Conservation (phyloP, 257 asterid species). For the Lycium barbarum region DNA sequence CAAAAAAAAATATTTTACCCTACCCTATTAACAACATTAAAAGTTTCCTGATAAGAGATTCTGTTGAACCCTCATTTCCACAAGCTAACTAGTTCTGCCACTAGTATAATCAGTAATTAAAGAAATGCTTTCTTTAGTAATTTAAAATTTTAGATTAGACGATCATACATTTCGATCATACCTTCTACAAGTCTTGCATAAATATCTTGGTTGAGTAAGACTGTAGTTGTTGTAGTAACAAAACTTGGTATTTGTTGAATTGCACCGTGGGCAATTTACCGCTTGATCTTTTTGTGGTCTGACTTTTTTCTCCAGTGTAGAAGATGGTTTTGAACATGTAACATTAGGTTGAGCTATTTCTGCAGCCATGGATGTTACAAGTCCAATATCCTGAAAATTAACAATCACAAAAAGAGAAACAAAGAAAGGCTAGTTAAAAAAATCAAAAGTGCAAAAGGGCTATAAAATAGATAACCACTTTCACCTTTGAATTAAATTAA, state of each 20-base stretch:
- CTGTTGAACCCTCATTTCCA: not conserved
- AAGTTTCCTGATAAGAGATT: not conserved
- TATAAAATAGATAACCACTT: not conserved
- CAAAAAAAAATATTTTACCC: not conserved
- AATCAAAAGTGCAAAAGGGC: slow-evolving; percentile 13
- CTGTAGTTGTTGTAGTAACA: slow-evolving; percentile 88
- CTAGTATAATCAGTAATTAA: not conserved
- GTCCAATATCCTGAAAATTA: slow-evolving; percentile 58
- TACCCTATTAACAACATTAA: not conserved
- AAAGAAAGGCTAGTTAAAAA: not conserved
- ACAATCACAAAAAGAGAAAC: not conserved
- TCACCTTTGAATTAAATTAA: slow-evolving; percentile 34
- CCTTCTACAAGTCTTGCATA: slow-evolving; percentile 78
- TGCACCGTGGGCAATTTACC: slow-evolving; percentile 71
- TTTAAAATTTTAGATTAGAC: not conserved
- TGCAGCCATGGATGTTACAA: slow-evolving; percentile 44
- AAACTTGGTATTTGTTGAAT: slow-evolving; percentile 78
- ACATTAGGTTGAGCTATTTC: slow-evolving; percentile 43
- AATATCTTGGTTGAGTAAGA: slow-evolving; percentile 84
- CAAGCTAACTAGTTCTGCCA: not conserved
- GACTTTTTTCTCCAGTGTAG: slow-evolving; percentile 49
- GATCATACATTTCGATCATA: not conserved
- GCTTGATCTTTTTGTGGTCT: slow-evolving; percentile 69
- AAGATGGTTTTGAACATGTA: slow-evolving; percentile 44
- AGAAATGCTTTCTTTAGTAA: not conserved